Evolutionary conservation across 2,329 filamentous ascomycete genomes (phyloP), one percentile per base, ranked within the genome.

Genomic region (Westerdykella sp.): DNA sequence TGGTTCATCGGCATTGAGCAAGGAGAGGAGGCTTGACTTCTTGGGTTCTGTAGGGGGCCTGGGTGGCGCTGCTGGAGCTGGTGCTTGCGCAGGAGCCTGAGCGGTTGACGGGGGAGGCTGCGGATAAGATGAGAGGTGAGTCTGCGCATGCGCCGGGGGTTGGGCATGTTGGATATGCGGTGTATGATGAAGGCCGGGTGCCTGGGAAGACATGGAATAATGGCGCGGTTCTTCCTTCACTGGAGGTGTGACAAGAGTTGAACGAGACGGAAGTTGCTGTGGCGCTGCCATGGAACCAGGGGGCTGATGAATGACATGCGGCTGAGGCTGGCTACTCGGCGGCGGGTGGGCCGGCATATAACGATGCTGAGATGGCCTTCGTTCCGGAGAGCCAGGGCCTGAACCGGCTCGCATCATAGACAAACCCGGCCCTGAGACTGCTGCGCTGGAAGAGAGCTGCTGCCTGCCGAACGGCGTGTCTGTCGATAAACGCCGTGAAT

Each of bases 1-100:
- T 5, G 63, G 59, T 41, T 65, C 62, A n/a, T 60, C 47, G 22
- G 64, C 63, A 43, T 69, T 69, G 12, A 69, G 56, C 13, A 69
- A 42, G 3, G 63, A 66, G 42, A 67, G 52, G 12, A 69, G 32
- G 39, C 67, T 68, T 6, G 65, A 67, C 42, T 62, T 67, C 36
- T 60, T 59, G 7, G 63, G 60, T 40, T 62, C 59, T n/a, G 55
- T 42, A 12, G 55, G 50, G 46, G 64, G 59, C 41, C 62, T 61
- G 2, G 57, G 48, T 40, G 43, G 43, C 30, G 45, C 45, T 34
- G 35, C 21, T 22, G 57, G 37, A 32, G 43, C 31, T 11, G 47
- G 42, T 7, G 37, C 45, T 1, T 55, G 50, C 6, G 56, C 48
- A 1, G 44, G 45, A 23, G 47, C 46, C 30, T 57, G 55, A 37